phyloP scores from a whole-genome alignment of 2,329 filamentous ascomycete species.

The Setomelanomma holmii region DNA sequence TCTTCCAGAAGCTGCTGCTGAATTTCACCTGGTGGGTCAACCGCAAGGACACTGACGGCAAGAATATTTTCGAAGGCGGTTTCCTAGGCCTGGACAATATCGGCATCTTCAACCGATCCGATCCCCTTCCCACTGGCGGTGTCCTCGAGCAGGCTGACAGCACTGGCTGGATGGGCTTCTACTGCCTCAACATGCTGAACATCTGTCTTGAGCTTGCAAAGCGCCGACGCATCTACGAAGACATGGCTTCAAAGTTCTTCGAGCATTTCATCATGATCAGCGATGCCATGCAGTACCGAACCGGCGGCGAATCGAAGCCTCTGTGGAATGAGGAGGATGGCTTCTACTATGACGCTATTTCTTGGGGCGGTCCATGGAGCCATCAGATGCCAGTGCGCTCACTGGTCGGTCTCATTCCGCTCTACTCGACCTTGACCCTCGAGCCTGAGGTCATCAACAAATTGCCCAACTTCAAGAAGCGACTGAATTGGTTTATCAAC shows the following conservation, averaged over 20 bases:
- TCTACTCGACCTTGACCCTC: slow-evolving; percentile 89
- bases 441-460: slow-evolving; percentile 94
- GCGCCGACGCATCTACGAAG: slow-evolving; percentile 92
- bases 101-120: slow-evolving; percentile 94
- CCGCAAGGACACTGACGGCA: slow-evolving; percentile 90
- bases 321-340: slow-evolving; percentile 96
- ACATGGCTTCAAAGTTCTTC: slow-evolving; percentile 97
- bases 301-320: slow-evolving; percentile 75
- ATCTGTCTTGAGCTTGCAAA: slow-evolving; percentile 95
- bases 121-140: slow-evolving; percentile 91
- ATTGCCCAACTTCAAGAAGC: slow-evolving; percentile 90
- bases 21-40: slow-evolving; percentile 99
- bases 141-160: slow-evolving; percentile 95
- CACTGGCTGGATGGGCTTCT: slow-evolving; percentile 99
- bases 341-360: slow-evolving; percentile 98
- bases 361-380: slow-evolving; percentile 91
- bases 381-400: slow-evolving; percentile 92
- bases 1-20: slow-evolving; percentile 93
- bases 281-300: slow-evolving; percentile 85
- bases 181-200: slow-evolving; percentile 95
- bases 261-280: slow-evolving; percentile 98
- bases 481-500: slow-evolving; percentile 92
- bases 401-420: slow-evolving; percentile 88
- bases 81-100: slow-evolving; percentile 98
- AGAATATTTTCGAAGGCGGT: slow-evolving; percentile 96